Evolutionary conservation across 2,329 filamentous ascomycete species (phyloP), one percentile per base, ranked within the genome.

Genomic region (Aspergillus pseudoterreus): DNA sequence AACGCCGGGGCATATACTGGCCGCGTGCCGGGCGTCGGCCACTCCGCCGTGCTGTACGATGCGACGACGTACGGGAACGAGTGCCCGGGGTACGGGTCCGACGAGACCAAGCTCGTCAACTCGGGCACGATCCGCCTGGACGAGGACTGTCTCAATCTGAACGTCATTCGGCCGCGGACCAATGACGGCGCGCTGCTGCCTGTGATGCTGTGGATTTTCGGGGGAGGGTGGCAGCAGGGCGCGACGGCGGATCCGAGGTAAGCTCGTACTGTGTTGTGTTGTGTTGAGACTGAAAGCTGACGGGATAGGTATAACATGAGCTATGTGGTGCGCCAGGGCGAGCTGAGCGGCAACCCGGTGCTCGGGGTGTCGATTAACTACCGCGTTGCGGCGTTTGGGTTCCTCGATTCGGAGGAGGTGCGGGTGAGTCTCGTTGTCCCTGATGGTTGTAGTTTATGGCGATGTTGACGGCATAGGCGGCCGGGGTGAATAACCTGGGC

Each of bases 361-460:
- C n/a, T 67, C 11, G 63, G 64, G 1, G 60, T 67, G 12, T 67
- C 64, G 24, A 67, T 67, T 22, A 67, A 66, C 21, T 67, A 67
- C 21, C 62, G 64, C 8, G 10, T 67, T 30, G 57, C 64, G 12
- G 62, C 63, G 6, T 67, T 67, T 57, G 64, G 64, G n/a, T 66
- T 67, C 12, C 36, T 67, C 43, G 62, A 67, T 30, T 67, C 64
- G 8, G 49, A 64, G 38, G 64, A 67, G 56, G 60, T 67, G 32
- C 54, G 63, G 36, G 64, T 66, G 45, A 30, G 54, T 49, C 15
- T 22, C 12, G 33, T 24, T 27, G 22, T 3, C 19, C 19, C 19
- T 19, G 19, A 4, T 19, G 19, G 19, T 3, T 3, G 19, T 19
- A 19, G 19, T 19, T 19, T 19, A 19, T 19, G 19, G 19, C 19